These are phyloP conservation scores for Zygotorulaspora mrakii DNA, from an alignment of 1,139 yeast species.

Conservation along the genomic window DNA sequence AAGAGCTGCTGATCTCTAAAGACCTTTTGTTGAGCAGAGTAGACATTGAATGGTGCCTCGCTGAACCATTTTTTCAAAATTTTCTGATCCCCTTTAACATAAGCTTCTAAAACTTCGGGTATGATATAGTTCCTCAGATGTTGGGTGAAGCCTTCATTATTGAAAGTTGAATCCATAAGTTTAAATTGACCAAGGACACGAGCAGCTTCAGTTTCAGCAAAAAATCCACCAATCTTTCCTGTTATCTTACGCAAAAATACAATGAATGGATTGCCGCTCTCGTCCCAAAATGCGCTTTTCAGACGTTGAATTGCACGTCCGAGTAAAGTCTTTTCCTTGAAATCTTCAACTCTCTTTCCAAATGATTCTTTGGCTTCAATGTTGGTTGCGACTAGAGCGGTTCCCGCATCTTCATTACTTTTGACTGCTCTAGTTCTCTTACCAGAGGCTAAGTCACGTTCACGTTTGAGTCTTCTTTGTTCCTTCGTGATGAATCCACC, in stretches of 20 bases:
- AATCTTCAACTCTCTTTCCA: slow-evolving; percentile 64
- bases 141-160: slow-evolving; percentile 71
- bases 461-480: slow-evolving; percentile 71
- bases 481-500: slow-evolving; percentile 93
- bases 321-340: slow-evolving; percentile 62
- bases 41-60: slow-evolving; percentile 94
- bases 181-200: slow-evolving; percentile 82
- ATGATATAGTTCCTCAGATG: slow-evolving; percentile 89
- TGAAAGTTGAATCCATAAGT: slow-evolving; percentile 86
- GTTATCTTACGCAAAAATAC: slow-evolving; percentile 74
- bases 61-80: slow-evolving; percentile 87
- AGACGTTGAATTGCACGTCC: slow-evolving; percentile 64
- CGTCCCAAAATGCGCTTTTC: slow-evolving; percentile 77
- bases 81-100: slow-evolving; percentile 83
- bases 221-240: slow-evolving; percentile 79
- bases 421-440: slow-evolving; percentile 61
- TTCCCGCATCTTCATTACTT: slow-evolving; percentile 84
- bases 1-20: slow-evolving; percentile 87
- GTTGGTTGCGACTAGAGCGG: slow-evolving; percentile 77
- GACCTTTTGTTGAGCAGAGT: slow-evolving; percentile 91
- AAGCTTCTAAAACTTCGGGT: slow-evolving; percentile 94
- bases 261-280: slow-evolving; percentile 88
- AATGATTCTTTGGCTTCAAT: slow-evolving; percentile 69
- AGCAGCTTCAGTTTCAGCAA: slow-evolving; percentile 95
- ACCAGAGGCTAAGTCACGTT: slow-evolving; percentile 61